Conservation (phyloP, 202 grass and related monocot genomes). For the Bolboschoenoplectus hybrid region DNA sequence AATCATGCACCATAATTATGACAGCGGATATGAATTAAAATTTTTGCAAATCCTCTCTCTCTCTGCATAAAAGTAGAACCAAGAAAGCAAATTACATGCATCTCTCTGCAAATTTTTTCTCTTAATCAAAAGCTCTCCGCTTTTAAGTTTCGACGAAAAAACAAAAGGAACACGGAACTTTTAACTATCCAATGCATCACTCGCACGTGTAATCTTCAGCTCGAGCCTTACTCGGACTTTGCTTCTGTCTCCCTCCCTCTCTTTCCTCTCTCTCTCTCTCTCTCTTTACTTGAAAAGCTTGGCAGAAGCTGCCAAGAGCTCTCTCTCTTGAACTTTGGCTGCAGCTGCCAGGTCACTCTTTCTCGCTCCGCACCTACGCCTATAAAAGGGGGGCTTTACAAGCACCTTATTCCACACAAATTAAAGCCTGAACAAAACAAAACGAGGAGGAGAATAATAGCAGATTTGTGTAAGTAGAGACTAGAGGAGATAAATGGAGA, state of each 20-base stretch:
- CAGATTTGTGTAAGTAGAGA: neutral
- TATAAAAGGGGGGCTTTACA: slow-evolving; percentile 51
- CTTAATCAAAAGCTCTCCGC: neutral
- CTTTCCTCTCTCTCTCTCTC: neutral
- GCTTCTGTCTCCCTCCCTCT: neutral
- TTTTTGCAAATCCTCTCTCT: no score
- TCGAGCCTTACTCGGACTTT: neutral
- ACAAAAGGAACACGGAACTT: neutral
- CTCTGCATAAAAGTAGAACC: neutral
- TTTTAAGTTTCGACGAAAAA: neutral
- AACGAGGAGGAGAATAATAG: slow-evolving; percentile 10
- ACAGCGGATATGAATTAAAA: no score
- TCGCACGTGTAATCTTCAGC: neutral
- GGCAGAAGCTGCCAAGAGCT: no score
- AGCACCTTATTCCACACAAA: slow-evolving; percentile 18
- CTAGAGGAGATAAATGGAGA: slow-evolving; percentile 26
- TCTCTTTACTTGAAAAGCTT: neutral
- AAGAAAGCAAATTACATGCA: neutral
- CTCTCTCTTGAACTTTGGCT: neutral
- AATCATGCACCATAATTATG: no score
- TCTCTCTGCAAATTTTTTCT: neutral
- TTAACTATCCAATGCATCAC: neutral
- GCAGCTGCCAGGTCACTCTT: neutral
- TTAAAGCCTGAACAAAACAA: slow-evolving; percentile 6
- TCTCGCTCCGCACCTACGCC: slow-evolving; percentile 25